Evolutionary conservation across 805 yeast species (phyloP), one percentile per base, ranked within the genome.

Genomic region (Zygoascus ofunaensis): DNA sequence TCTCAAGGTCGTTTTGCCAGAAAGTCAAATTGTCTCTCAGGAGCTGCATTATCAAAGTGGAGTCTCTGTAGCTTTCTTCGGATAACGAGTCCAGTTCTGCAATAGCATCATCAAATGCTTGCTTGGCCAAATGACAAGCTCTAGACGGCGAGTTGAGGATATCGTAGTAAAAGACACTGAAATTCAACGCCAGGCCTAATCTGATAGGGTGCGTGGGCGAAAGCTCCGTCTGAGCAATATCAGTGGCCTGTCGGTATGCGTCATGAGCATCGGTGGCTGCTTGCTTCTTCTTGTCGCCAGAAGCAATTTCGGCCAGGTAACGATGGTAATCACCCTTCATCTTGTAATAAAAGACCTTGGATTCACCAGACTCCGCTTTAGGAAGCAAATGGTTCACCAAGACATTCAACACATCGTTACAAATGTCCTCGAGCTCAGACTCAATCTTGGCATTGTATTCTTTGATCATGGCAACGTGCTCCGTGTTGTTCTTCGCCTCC

Each of bases 261-360:
- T 87, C 94, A 64, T 89, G 81, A 36, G 97, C 89, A 59, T 85
- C 80, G 59, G 85, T 87, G 44, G 97, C 94, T 50, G 97, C 95
- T 55, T 79, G 90, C 65, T 86, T 87, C 68, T 97, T 86, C 72
- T 85, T 85, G 60, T 87, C 96, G 56, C 87, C 80, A 58, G 82
- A 74, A 54, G 97, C 94, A 63, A 92, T 90, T 74, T 90, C 98
- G 50, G 98, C 98, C 70, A 90, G 78, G 71, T 90, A 90, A 74
- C 98, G 94, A 77, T 89, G 95, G 77, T 90, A 90, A 71, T 90
- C 98, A 74, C 98, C 98, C 77, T 90, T 89, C 96, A 90, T 90
- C 80, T 90, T 90, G 75, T 87, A 90, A 77, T 90, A 90, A 72
- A 90, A 90, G 46, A 90, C 98, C 77, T 90, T 90, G 44, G 96